Evolutionary conservation across 441 rosid genomes (phyloP).

Genomic region (Erodium trifolium): DNA sequence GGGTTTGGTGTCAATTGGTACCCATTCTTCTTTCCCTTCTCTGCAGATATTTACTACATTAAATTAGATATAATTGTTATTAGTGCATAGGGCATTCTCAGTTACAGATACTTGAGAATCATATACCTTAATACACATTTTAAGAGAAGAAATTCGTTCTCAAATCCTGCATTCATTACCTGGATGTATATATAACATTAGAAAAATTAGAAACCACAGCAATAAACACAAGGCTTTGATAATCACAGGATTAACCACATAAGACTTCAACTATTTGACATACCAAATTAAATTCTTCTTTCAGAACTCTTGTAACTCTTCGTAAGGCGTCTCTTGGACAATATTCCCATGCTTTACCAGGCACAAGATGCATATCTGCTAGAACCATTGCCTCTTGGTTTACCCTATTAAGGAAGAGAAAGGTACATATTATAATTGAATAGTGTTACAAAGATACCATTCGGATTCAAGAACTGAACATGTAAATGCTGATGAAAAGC

Average conservation of each 20-base stretch:
- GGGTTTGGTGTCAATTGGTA: conserved; percentile 61
- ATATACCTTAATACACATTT: conserved; percentile 51
- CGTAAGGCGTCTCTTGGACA: conserved; percentile 87
- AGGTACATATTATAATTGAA: neutral
- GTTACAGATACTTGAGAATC: neutral
- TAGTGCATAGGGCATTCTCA: neutral
- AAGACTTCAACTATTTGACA: conserved; percentile 3
- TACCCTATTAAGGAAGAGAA: conserved; percentile 37
- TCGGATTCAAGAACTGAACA: neutral
- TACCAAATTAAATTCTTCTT: conserved; percentile 88
- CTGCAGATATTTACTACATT: conserved; percentile 28
- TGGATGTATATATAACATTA: conserved; percentile 20
- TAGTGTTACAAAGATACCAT: too few species aligned
- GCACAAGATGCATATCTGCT: conserved; percentile 81
- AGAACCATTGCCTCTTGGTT: conserved; percentile 82
- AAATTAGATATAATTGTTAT: neutral
- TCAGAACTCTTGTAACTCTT: conserved; percentile 53
- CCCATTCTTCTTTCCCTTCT: conserved; percentile 80
- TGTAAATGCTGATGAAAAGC: neutral
- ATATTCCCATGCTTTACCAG: conserved; percentile 89
- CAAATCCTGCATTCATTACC: conserved; percentile 96
- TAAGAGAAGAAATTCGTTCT: conserved; percentile 80
- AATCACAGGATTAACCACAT: too few species aligned
- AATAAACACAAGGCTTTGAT: too few species aligned
- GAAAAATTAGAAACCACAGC: conserved; percentile 5